phyloP scores from a whole-genome alignment of 768 basidiomycete genomes.

The Suillus cothurnatus region DNA sequence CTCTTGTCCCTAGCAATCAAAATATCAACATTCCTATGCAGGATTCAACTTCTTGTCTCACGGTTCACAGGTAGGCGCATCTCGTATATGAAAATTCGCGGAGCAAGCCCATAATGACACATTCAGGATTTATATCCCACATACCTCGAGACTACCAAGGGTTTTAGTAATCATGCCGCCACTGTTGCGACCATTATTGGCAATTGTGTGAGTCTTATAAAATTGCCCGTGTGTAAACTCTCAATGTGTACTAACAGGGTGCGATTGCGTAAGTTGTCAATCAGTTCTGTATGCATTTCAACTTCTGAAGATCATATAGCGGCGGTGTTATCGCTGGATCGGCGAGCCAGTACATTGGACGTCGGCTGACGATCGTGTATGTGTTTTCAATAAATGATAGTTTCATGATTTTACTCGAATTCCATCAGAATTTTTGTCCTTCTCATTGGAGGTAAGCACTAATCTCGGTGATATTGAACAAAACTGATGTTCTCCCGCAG shows the following conservation, averaged over 20 bases:
- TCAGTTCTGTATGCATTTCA: constrained; percentile 15
- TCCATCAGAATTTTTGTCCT: constrained; percentile 51
- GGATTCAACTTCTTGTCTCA: constrained; percentile 81
- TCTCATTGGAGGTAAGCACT: constrained; percentile 45
- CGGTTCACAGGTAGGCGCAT: constrained; percentile 55
- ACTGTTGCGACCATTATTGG: constrained; percentile 84
- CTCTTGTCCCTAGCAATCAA: background rate
- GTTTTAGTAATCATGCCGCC: constrained; percentile 55
- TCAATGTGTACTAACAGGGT: constrained; percentile 32
- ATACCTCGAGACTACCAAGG: constrained; percentile 66
- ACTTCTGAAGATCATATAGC: constrained; percentile 24
- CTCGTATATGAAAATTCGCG: background rate
- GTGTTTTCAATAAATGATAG: background rate
- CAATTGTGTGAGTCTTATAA: constrained; percentile 50
- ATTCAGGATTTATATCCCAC: constrained; percentile 79
- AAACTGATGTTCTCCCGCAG: constrained; percentile 19
- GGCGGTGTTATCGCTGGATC: constrained; percentile 77
- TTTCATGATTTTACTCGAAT: background rate
- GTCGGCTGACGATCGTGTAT: constrained; percentile 76
- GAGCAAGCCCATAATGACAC: background rate
- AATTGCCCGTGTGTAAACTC: background rate
- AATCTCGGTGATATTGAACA: constrained; percentile 3
- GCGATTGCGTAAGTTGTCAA: constrained; percentile 42
- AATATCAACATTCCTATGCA: constrained; percentile 20
- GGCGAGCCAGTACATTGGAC: constrained; percentile 74